Evolutionary conservation across 352 stramenopile genomes (phyloP).

Genomic region (Aphanomyces stellatus): DNA sequence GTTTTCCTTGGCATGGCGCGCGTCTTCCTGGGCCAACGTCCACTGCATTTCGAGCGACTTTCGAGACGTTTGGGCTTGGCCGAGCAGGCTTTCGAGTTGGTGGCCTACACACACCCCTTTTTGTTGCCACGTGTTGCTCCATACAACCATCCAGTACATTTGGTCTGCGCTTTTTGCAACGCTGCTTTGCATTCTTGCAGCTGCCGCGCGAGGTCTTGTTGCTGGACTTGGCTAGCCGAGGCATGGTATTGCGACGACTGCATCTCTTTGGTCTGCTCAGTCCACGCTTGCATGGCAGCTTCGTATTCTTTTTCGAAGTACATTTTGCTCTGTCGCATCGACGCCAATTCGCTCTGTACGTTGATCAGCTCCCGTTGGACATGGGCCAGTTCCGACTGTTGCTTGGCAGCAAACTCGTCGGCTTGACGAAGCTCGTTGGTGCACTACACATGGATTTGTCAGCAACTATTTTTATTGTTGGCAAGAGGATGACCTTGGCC

Average conservation of each 20-base stretch:
- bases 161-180: not conserved
- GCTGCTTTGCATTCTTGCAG: constrained; percentile 47
- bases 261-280: constrained; percentile 54
- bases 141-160: constrained; percentile 6
- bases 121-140: not conserved
- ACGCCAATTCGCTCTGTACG: not conserved
- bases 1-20: not conserved
- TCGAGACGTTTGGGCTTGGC: not conserved
- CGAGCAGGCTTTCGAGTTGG: constrained; percentile 9
- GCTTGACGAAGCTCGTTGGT: not conserved
- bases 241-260: constrained; percentile 56
- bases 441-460: no score
- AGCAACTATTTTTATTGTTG: no score
- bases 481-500: no score
- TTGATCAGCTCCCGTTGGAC: not conserved
- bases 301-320: constrained; percentile 21
- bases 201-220: constrained; percentile 55
- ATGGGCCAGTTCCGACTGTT: not conserved
- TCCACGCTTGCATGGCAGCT: constrained; percentile 36
- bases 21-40: constrained; percentile 10
- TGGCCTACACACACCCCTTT: not conserved
- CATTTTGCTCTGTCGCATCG: not conserved
- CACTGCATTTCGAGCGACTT: constrained; percentile 13
- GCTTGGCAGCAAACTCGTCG: not conserved
- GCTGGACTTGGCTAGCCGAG: constrained; percentile 42